Evolutionary conservation across 2,329 filamentous ascomycete genomes (phyloP), one percentile per base, ranked within the genome.

Genomic region (Tetracladium maxilliforme): DNA sequence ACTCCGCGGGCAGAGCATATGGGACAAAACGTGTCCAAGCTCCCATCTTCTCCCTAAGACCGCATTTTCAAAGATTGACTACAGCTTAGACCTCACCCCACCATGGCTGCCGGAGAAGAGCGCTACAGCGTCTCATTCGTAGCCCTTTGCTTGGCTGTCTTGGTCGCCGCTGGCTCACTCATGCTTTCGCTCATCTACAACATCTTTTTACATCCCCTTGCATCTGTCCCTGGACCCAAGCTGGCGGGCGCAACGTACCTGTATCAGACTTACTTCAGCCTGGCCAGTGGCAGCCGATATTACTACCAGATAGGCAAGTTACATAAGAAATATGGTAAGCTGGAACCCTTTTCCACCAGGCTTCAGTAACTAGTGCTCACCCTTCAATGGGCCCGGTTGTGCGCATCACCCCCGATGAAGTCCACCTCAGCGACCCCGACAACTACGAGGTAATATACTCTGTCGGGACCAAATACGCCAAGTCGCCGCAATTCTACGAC

Each of bases 331-430:
- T 38, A 40, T 31, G 36, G 36, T 32, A 29, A 18, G 21, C 15
- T n/a, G n/a, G n/a, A n/a, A n/a, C n/a, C n/a, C n/a, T n/a, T n/a
- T n/a, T n/a, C n/a, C n/a, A n/a, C 13, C 22, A 10, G 3, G 14
- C 10, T 9, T n/a, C n/a, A n/a, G n/a, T n/a, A n/a, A n/a, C n/a
- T n/a, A n/a, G n/a, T n/a, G n/a, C n/a, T n/a, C n/a, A 20, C 18
- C n/a, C n/a, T n/a, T n/a, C 7, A 15, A 14, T 18, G 34, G 36
- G 33, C 23, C 38, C 41, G n/a, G 32, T 45, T 10, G 31, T 44
- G 21, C 40, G 42, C 16, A 43, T 46, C 28, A 30, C 30, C 10
- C 43, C 43, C 5, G 30, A 40, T 20, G 40, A 45, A 27, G 21
- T 47, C 12, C 36, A 41, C 23, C 34, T 47, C 12, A 29, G 13